Percentiles rank a stretch among this genome's conserved stretches.
phyloP scores from a whole-genome alignment of 2,329 filamentous ascomycete species.

The Cercospora citrullina region DNA sequence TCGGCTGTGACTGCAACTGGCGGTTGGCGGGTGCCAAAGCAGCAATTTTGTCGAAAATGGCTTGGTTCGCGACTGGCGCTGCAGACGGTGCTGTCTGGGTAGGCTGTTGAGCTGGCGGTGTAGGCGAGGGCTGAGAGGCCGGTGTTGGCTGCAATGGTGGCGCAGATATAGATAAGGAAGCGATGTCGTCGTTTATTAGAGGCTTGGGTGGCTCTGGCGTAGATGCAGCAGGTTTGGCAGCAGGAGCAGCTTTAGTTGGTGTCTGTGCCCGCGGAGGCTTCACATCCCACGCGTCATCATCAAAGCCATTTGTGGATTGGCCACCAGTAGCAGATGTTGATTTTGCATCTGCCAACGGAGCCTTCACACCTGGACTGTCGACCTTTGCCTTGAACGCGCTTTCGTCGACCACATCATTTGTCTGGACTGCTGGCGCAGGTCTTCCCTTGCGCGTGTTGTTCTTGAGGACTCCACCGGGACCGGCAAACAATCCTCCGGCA shows the following conservation, averaged over 20 bases:
- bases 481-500: constrained; percentile 77
- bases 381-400: constrained; percentile 72
- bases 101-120: constrained; percentile 47
- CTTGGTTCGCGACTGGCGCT: constrained; percentile 40
- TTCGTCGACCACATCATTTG: constrained; percentile 82
- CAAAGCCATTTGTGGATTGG: constrained; percentile 65
- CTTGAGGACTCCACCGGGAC: constrained; percentile 82
- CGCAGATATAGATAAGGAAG: constrained; percentile 65
- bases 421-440: constrained; percentile 81
- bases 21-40: constrained; percentile 34
- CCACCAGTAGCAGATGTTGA: constrained; percentile 47
- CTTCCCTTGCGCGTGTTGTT: constrained; percentile 95
- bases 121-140: constrained; percentile 48
- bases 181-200: constrained; percentile 67
- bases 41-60: constrained; percentile 54
- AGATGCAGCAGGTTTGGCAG: constrained; percentile 34
- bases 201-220: constrained; percentile 46
- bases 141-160: constrained; percentile 59
- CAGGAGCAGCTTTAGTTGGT: constrained; percentile 41
- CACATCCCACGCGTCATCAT: constrained; percentile 96
- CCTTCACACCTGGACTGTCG: constrained; percentile 47
- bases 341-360: constrained; percentile 45
- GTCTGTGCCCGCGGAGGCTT: constrained; percentile 69
- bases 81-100: constrained; percentile 28
- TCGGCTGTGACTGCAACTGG: constrained; percentile 38